Evolutionary conservation across 768 basidiomycete genomes (phyloP), one percentile per base, ranked within the genome.

Genomic region (Pholiota molesta): DNA sequence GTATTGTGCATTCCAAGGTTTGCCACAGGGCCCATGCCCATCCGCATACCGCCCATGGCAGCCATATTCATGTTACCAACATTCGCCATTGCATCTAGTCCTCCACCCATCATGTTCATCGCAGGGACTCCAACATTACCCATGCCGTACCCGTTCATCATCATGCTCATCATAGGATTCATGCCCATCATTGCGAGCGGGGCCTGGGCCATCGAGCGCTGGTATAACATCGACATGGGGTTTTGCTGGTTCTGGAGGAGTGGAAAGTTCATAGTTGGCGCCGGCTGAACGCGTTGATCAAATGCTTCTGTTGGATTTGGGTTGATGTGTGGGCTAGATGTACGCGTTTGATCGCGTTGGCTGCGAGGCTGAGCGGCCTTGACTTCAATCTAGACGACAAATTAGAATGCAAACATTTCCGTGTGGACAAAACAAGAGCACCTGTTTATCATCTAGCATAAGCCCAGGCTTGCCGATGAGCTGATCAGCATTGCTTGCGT

Each of bases 301-400:
- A 61, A 61, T 19, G 61, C 40, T 57, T 60, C 64, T 55, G 21
- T 62, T 52, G 23, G 31, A 45, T 51, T 56, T 52, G 39, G 60
- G 56, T 47, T 52, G 31, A 52, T 16, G 19, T 52, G 53, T 39
- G 61, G 57, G 44, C 62, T 45, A 66, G 74, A n/a, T 68, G 72
- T 77, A 47, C 81, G 77, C n/a, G 75, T 76, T 72, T 84, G 84
- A 51, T 86, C 85, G 10, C 86, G 83, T 62, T 86, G 84, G 60
- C 79, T 85, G 57, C 90, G 83, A 2, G 90, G 89, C 69, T 92
- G 91, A 17, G 92, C 92, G 63, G 84, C 79, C 74, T 93, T 93
- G 55, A 94, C 89, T 73, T 94, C 92, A 67, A 94, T 90, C 91
- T 93, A 40, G 1, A 49, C 29, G 14, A n/a, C 40, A 52, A 26